Conservation (phyloP, 345 rosid species). For the Melaleuca quinquenervia region DNA sequence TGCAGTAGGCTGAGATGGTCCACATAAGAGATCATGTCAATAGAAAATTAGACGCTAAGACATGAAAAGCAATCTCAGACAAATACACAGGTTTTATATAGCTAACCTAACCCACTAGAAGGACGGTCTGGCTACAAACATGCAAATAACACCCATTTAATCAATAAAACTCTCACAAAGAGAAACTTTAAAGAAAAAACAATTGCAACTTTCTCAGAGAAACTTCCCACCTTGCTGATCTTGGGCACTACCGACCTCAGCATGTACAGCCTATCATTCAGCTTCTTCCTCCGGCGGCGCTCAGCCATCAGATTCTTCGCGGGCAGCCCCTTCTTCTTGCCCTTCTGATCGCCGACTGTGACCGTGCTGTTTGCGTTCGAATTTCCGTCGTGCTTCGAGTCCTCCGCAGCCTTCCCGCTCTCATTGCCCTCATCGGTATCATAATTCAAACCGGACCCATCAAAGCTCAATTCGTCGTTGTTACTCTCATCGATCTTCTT, state of each 20-base stretch:
- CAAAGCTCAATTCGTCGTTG: constrained; percentile 45
- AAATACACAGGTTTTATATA: not conserved
- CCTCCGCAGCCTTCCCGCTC: constrained; percentile 28
- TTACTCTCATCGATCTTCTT: constrained; percentile 26
- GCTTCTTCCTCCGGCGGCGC: constrained; percentile 93
- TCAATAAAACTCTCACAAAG: not conserved
- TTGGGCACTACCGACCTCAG: constrained; percentile 97
- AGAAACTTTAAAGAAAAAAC: not conserved
- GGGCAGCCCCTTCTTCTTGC: constrained; percentile 86
- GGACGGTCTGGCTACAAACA: not conserved
- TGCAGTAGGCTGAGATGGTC: not conserved
- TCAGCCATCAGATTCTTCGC: constrained; percentile 98
- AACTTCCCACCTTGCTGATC: constrained; percentile 76
- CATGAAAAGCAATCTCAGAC: not conserved
- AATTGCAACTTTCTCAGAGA: not conserved
- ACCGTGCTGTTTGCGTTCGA: constrained; percentile 35
- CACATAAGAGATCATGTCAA: not conserved
- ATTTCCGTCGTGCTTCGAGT: constrained; percentile 35
- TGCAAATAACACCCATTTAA: not conserved
- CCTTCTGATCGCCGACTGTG: constrained; percentile 28
- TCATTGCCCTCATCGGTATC: constrained; percentile 64
- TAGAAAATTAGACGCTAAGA: not conserved
- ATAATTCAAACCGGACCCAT: constrained; percentile 60
- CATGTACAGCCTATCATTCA: constrained; percentile 96
- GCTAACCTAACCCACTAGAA: not conserved